Base-by-base conservation (phyloP, 768 basidiomycete species). In the Lentinula sp. region DNA sequence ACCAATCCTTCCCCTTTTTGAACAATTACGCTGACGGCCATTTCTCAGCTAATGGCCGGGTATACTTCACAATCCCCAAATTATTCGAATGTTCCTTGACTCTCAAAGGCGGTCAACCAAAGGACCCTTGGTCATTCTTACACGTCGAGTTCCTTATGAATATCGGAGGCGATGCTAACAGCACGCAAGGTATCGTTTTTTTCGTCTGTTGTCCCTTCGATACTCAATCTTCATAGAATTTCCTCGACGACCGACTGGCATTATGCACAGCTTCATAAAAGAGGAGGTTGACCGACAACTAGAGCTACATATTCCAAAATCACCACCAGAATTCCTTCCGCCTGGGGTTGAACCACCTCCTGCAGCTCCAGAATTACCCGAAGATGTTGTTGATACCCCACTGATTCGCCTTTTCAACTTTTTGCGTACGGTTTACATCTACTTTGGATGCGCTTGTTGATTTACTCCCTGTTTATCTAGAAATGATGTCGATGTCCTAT, bases 401-500 rank as follows among this genome's bases (percentile, higher is more conserved):
- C 81, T 98, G 3, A 83, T 94, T 7, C 84, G 95, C 45, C 68
- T 93, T 6, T 95, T 83, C 74, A 96, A 95, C 66, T 91, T 96
- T 65, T 78, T 98, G 39, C 93, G 95, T 96, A 71, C 68, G 93
- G 71, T 5, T 23, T 4, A 67, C 16, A 18, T 35, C 8, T 4
- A 52, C 15, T 55, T 40, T 48, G 39, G 11, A 31, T 42, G 2
- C 46, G 18, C 13, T 57, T 51, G 59, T 53, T 45, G 60, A 48
- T 57, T 66, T 32, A 65, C 62, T 2, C 4, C 7, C 37, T 5
- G 28, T 52, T 52, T 31, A 31, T 15, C 5, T 63, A 95, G 93
- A 95, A 70, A 89, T 92, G 79, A 91, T 95, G 84, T 91, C 93
- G 1, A 73, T 97, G 61, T 88, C 91, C 2, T 97, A 97, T 72